Evolutionary conservation across 352 stramenopile genomes (phyloP).

Genomic region (Globisporangium cylindrosporum): DNA sequence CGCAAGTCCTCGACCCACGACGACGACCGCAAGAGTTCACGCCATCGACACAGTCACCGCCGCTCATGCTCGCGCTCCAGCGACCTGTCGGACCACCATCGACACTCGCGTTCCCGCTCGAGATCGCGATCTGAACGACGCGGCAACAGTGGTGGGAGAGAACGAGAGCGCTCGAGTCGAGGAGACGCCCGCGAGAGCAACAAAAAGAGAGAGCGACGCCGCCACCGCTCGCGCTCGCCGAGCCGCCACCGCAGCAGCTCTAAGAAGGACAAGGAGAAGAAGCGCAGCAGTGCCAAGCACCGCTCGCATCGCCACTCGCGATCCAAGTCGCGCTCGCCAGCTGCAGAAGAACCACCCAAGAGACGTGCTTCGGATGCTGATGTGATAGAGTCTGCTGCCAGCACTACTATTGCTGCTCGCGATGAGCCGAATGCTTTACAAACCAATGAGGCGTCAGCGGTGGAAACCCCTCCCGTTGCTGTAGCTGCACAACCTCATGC

Average conservation of each 20-base stretch:
- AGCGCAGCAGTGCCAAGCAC: constrained; percentile 13
- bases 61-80: constrained; percentile 26
- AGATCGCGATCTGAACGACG: constrained; percentile 33
- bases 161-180: constrained; percentile 15
- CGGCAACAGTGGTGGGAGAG: neutral
- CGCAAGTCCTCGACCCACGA: constrained; percentile 20
- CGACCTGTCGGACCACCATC: constrained; percentile 24
- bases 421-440: neutral
- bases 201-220: constrained; percentile 19
- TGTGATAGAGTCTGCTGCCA: neutral
- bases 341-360: neutral
- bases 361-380: neutral
- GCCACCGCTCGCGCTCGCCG: constrained; percentile 14
- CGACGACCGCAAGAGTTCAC: constrained; percentile 21
- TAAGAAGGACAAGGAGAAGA: constrained; percentile 20
- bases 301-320: constrained; percentile 14
- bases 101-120: constrained; percentile 23
- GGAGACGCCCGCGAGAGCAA: constrained; percentile 10
- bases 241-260: constrained; percentile 30
- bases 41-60: constrained; percentile 20
- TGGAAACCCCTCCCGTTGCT: neutral
- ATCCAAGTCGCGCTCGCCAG: constrained; percentile 16
- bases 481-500: neutral
- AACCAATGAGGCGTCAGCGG: neutral
- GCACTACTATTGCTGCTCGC: neutral